These are phyloP conservation scores for Talaromyces sp. DNA, from an alignment of 2,329 filamentous ascomycete genomes.

Conservation along the genomic window DNA sequence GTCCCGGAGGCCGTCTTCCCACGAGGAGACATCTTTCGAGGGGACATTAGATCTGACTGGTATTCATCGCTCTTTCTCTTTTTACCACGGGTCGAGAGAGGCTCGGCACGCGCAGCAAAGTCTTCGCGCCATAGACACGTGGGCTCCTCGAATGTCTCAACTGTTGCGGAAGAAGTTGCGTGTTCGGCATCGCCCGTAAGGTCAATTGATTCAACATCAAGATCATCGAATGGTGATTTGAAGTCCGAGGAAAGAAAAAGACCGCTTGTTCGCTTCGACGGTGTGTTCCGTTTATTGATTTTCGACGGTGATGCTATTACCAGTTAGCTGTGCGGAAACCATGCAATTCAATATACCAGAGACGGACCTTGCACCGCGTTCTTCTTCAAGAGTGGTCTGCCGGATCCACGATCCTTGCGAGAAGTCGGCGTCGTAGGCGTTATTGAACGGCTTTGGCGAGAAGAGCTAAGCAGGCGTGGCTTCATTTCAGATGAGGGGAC, in stretches of 20 bases:
- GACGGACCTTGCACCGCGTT: constrained; percentile 22
- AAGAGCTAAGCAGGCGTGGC: constrained; percentile 33
- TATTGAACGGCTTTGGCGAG: constrained; percentile 16
- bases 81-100: constrained; percentile 35
- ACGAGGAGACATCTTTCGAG: constrained; percentile 23
- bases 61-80: constrained; percentile 48
- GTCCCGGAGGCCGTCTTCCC: constrained; percentile 15
- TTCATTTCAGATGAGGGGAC: constrained; percentile 35
- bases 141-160: constrained; percentile 37
- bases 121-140: constrained; percentile 41
- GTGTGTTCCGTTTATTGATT: constrained; percentile 7
- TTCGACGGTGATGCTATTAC: background rate
- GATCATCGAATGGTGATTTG: constrained; percentile 17
- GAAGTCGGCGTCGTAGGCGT: constrained; percentile 18
- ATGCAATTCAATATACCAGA: background rate
- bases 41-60: constrained; percentile 30
- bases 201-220: constrained; percentile 41
- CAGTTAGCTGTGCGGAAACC: background rate
- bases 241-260: constrained; percentile 2
- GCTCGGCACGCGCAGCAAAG: constrained; percentile 31
- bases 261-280: background rate
- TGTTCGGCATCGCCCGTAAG: constrained; percentile 35
- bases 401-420: constrained; percentile 10
- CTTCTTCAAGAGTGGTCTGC: constrained; percentile 2
- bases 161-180: constrained; percentile 30